Evolutionary conservation across 768 basidiomycete species (phyloP), one percentile per base, ranked within the genome.

Genomic region (Glaciozyma antarctica): DNA sequence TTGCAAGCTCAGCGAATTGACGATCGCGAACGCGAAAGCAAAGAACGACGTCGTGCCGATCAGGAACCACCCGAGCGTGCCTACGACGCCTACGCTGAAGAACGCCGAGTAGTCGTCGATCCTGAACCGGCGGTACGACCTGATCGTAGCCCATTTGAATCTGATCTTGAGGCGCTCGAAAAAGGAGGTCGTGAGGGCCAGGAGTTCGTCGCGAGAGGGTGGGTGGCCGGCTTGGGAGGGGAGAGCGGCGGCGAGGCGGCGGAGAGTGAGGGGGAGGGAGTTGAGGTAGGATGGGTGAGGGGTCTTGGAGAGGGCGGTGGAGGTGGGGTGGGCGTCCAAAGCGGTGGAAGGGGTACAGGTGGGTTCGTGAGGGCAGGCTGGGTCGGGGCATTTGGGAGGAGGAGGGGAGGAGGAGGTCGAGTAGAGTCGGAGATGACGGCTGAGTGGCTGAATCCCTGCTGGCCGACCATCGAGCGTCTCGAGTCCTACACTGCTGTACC

Each of bases 41-140:
- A 95, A 88, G 78, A 98, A 98, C 0, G 91, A 94, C 3, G 95
- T 98, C 86, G 90, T 98, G 77, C 92, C 92, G 57, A 99, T 81
- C 58, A 98, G 78, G 67, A 99, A 88, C 94, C 95, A 98, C 5
- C 94, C 77, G 2, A 91, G 89, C 73, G 97, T 92, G 73, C 93
- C 93, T 81, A 97, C 86, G 58, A 99, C 78, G 70, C 95, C 91
- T 88, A 91, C 93, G 60, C 89, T 92, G 43, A 94, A 78, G 77
- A 99, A 97, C 1, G 93, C 94, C 49, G 90, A 93, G 61, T 94
- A 88, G 75, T 99, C 95, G 76, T 99, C 95, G 58, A 89, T 87
- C 71, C 95, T 92, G 78, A 93, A 99, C 73, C 84, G 86, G 55
- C 94, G 84, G 78, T 95, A 99, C 6, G 89, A 90, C 67, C 89